Conservation (phyloP, 352 stramenopile species). For the Pythium vanterpoolii region DNA sequence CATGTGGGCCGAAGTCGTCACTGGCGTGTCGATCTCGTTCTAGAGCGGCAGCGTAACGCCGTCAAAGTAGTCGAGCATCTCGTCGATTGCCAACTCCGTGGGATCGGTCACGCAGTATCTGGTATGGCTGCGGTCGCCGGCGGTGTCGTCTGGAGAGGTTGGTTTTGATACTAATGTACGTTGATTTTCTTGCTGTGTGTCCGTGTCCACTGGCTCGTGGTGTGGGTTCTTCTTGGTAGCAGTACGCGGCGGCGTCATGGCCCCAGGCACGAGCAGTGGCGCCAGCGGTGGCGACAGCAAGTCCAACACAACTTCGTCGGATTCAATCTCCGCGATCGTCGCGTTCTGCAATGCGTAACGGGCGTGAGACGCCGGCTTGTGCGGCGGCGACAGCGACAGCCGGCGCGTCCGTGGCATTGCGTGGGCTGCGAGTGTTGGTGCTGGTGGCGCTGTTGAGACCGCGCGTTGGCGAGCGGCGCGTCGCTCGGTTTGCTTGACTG, state of each 20-base stretch:
- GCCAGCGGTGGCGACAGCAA: constrained; percentile 23
- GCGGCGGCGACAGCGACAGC: constrained; percentile 10
- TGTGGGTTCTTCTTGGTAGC: not conserved
- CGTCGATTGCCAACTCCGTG: no score
- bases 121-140: no score
- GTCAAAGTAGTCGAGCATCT: constrained; percentile 79
- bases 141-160: no score
- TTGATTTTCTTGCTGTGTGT: not conserved
- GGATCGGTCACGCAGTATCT: no score
- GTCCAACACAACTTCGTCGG: constrained; percentile 17
- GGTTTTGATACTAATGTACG: no score
- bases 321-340: not conserved
- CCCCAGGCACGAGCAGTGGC: no score
- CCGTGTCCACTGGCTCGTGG: not conserved
- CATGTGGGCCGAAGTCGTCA: constrained; percentile 47
- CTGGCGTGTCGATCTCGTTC: constrained; percentile 36
- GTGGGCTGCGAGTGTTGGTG: not conserved
- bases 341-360: not conserved
- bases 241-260: not conserved
- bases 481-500: not conserved
- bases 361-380: not conserved
- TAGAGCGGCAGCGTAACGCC: constrained; percentile 58
- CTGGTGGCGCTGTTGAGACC: not conserved
- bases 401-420: no score
- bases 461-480: constrained; percentile 1